A percentile compares a stretch with the other conserved stretches of the same genome.
These are phyloP conservation scores for Gyrodon lividus DNA, from an alignment of 768 basidiomycete genomes.

Conservation along the genomic window DNA sequence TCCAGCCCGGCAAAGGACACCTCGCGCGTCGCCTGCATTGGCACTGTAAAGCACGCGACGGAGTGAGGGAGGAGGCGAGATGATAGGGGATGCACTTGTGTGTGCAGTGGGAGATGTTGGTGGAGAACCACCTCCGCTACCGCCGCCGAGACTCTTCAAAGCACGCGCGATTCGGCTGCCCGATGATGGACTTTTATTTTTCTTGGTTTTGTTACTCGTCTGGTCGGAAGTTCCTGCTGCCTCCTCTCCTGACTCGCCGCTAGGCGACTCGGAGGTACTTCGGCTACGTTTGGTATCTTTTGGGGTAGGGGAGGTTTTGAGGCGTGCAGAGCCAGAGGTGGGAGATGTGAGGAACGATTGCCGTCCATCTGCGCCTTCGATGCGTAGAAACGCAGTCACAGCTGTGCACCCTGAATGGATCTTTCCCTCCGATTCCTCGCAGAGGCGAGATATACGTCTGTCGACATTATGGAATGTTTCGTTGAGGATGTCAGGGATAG, in stretches of 20 bases:
- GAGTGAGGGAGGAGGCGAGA: constrained; percentile 47
- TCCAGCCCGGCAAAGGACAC: constrained; percentile 88
- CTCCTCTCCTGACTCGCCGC: constrained; percentile 44
- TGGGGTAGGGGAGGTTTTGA: constrained; percentile 35
- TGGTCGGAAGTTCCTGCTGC: constrained; percentile 29
- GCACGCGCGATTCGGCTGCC: constrained; percentile 56
- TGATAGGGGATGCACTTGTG: constrained; percentile 22
- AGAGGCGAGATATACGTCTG: constrained; percentile 73
- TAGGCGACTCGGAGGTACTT: constrained; percentile 42
- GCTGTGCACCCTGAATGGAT: constrained; percentile 98
- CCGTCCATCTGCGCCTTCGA: constrained; percentile 77
- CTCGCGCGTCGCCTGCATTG: constrained; percentile 95
- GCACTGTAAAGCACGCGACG: constrained; percentile 89
- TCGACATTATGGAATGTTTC: constrained; percentile 95
- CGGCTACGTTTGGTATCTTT: constrained; percentile 29
- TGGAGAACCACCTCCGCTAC: constrained; percentile 27
- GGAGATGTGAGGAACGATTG: constrained; percentile 60
- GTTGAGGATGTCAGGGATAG: constrained; percentile 88
- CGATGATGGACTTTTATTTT: constrained; percentile 38
- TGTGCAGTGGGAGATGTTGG: constrained; percentile 24
- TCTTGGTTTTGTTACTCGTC: constrained; percentile 41
- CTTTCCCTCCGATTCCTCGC: constrained; percentile 85
- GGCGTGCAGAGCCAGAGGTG: constrained; percentile 27
- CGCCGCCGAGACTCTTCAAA: constrained; percentile 48
- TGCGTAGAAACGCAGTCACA: constrained; percentile 90